Conservation (phyloP, 2,329 filamentous ascomycete genomes). For the Fusarium sp. region DNA sequence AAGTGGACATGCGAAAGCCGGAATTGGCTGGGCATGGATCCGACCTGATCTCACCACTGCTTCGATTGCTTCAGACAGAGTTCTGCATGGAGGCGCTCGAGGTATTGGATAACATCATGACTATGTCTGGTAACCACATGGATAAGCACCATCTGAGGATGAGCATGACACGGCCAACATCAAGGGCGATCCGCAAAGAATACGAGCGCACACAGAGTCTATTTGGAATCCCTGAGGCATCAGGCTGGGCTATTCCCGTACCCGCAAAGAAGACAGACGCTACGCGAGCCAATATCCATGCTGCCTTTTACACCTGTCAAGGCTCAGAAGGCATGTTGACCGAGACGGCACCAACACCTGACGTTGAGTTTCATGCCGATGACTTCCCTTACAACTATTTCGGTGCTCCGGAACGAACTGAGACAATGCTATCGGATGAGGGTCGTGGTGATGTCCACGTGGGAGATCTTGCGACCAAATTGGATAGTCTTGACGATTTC, state of each 20-base stretch:
- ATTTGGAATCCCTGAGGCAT: conserved; percentile 96
- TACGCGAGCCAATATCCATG: conserved; percentile 93
- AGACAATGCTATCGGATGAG: conserved; percentile 95
- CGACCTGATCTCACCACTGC: conserved; percentile 92
- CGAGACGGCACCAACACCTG: conserved; percentile 80
- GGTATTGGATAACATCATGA: conserved; percentile 95
- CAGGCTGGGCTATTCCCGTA: conserved; percentile 95
- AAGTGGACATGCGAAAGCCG: conserved; percentile 92
- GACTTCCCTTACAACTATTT: conserved; percentile 89
- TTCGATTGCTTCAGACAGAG: conserved; percentile 91
- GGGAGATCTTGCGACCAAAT: conserved; percentile 84
- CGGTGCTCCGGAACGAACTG: conserved; percentile 79
- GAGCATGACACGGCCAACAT: conserved; percentile 95
- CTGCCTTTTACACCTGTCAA: conserved; percentile 94
- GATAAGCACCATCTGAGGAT: conserved; percentile 96
- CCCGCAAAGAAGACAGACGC: conserved; percentile 90
- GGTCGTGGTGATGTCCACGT: conserved; percentile 76
- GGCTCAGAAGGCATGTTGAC: conserved; percentile 71
- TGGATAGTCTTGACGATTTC: conserved; percentile 86
- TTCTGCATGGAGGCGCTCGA: conserved; percentile 93
- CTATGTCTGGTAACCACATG: conserved; percentile 91
- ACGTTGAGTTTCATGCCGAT: conserved; percentile 93
- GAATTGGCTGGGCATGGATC: conserved; percentile 93
- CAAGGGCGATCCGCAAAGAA: conserved; percentile 89
- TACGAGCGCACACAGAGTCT: conserved; percentile 95